Conservation (phyloP, 345 rosid species). For the Syzygium jambos region DNA sequence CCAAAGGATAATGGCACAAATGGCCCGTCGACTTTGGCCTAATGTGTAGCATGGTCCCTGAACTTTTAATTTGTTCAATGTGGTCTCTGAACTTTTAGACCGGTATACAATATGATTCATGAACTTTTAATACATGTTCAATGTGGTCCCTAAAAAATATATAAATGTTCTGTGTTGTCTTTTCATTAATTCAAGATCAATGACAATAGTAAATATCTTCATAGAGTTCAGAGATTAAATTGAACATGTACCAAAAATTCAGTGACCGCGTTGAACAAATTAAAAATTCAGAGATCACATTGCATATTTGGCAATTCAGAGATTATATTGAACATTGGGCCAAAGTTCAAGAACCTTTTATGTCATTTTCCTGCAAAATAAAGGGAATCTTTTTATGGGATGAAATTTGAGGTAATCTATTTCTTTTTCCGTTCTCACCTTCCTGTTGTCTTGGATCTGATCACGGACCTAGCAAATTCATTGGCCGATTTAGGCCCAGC, state of each 20-base stretch:
- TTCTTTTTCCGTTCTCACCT: background rate
- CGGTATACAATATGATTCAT: rapidly evolving
- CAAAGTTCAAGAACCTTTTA: background rate
- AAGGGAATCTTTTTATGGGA: background rate
- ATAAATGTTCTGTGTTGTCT: background rate
- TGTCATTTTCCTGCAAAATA: background rate
- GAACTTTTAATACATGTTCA: background rate
- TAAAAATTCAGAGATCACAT: background rate
- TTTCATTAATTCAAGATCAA: background rate
- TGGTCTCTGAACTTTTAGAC: background rate
- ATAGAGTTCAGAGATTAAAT: background rate
- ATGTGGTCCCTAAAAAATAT: background rate
- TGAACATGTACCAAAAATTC: rapidly evolving
- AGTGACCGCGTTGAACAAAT: rapidly evolving
- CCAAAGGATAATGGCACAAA: background rate
- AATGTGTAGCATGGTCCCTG: too few relatives aligned
- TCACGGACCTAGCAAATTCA: background rate
- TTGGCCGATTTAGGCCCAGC: background rate
- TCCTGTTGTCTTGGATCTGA: background rate
- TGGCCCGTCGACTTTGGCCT: too few relatives aligned
- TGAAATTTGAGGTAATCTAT: background rate
- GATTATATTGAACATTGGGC: rapidly evolving
- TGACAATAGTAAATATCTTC: background rate
- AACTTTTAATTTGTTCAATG: too few relatives aligned
- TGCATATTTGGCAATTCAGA: too few relatives aligned